Conservation (phyloP, 805 yeast genomes). For the Ogataea populi-albae region DNA sequence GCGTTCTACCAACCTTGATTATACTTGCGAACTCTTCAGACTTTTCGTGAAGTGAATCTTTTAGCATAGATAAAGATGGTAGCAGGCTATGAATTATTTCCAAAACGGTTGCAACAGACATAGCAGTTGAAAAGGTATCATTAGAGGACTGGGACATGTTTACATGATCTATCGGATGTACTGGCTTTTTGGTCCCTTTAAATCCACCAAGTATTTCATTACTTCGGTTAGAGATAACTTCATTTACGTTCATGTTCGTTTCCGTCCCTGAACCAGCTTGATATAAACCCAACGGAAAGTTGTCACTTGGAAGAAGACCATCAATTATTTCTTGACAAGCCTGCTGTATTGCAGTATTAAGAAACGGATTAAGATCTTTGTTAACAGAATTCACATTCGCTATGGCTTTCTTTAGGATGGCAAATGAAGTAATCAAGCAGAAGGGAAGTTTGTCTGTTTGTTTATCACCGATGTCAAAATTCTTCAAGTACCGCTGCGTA, state of each 20-base stretch:
- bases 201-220: slow-evolving; percentile 91
- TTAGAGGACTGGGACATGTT: slow-evolving; percentile 98
- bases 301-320: slow-evolving; percentile 72
- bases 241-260: slow-evolving; percentile 97
- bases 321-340: slow-evolving; percentile 98
- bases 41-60: slow-evolving; percentile 71
- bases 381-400: slow-evolving; percentile 82
- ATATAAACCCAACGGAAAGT: slow-evolving; percentile 95
- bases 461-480: slow-evolving; percentile 89
- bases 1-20: slow-evolving; percentile 97
- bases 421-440: slow-evolving; percentile 86
- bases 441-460: slow-evolving; percentile 85
- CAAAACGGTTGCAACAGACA: slow-evolving; percentile 96
- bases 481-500: slow-evolving; percentile 87
- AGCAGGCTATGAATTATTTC: slow-evolving; percentile 70
- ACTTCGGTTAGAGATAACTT: slow-evolving; percentile 95
- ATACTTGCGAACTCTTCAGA: slow-evolving; percentile 78
- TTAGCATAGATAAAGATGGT: slow-evolving; percentile 76
- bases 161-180: slow-evolving; percentile 97
- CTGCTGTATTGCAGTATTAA: slow-evolving; percentile 77
- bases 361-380: slow-evolving; percentile 78
- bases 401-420: slow-evolving; percentile 88
- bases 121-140: slow-evolving; percentile 97
- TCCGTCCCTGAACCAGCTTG: slow-evolving; percentile 99
- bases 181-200: slow-evolving; percentile 86